Evolutionary conservation across 202 grass and related monocot genomes (phyloP).

Genomic region (Saccharum hybrid): DNA sequence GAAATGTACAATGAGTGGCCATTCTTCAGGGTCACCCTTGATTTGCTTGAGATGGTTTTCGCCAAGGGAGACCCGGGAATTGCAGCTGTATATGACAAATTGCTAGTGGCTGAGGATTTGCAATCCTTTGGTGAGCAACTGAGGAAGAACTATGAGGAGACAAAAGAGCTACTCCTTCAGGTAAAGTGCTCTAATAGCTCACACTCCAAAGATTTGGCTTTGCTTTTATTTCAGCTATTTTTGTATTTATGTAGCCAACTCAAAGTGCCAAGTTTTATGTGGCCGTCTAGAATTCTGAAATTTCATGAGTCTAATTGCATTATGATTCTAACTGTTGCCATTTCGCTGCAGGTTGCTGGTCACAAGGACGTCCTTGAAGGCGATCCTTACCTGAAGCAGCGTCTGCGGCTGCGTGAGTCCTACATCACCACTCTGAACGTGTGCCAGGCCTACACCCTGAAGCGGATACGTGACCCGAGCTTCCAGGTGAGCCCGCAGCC

Average conservation of each 20-base stretch:
- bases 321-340: slow-evolving; percentile 10
- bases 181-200: slow-evolving; percentile 53
- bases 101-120: slow-evolving; percentile 82
- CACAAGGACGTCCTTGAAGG: slow-evolving; percentile 90
- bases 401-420: slow-evolving; percentile 86
- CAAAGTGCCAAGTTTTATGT: not conserved
- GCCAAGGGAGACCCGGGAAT: slow-evolving; percentile 99
- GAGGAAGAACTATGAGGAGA: slow-evolving; percentile 86
- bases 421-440: slow-evolving; percentile 97
- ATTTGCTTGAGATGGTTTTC: slow-evolving; percentile 99
- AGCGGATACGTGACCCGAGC: slow-evolving; percentile 82
- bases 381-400: slow-evolving; percentile 93
- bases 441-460: slow-evolving; percentile 95
- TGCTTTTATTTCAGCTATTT: slow-evolving; percentile 26
- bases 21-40: slow-evolving; percentile 98
- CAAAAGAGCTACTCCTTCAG: slow-evolving; percentile 90
- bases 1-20: slow-evolving; percentile 99
- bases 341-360: slow-evolving; percentile 71
- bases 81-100: slow-evolving; percentile 88
- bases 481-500: slow-evolving; percentile 58
- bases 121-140: slow-evolving; percentile 76
- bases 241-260: not conserved
- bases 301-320: not conserved
- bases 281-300: not conserved
- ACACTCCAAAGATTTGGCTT: slow-evolving; percentile 27